phyloP scores from a whole-genome alignment of 2,329 filamentous ascomycete genomes.

The Colletotrichum orchidophilum region DNA sequence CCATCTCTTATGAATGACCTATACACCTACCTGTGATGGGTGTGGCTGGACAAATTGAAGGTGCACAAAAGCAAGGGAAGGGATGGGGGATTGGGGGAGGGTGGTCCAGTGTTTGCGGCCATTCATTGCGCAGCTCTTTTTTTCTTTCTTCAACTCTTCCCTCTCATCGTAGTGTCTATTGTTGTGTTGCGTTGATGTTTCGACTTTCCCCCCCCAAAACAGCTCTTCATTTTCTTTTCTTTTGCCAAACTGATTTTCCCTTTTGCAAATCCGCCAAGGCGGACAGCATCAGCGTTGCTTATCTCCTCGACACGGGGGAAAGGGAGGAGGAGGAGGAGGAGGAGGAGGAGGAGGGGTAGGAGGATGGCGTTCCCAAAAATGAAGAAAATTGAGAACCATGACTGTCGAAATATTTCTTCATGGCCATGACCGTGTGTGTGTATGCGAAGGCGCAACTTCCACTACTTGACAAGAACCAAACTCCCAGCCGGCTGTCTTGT shows the following conservation, averaged over 20 bases:
- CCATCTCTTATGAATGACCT: background rate
- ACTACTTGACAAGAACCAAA: too few species aligned
- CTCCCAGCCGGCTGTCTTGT: too few species aligned
- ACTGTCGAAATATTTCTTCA: background rate
- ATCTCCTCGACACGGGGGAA: background rate
- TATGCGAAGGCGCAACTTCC: too few species aligned
- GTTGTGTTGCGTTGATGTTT: background rate
- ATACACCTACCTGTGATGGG: too few species aligned
- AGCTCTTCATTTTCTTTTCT: too few species aligned
- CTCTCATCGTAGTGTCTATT: background rate
- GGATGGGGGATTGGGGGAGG: background rate
- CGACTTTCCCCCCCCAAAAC: background rate
- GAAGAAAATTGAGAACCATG: slow-evolving; percentile 16
- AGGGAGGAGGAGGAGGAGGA: background rate
- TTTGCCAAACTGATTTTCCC: background rate
- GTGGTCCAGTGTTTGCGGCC: background rate
- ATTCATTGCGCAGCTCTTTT: background rate
- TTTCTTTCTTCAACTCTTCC: background rate
- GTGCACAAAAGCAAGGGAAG: background rate
- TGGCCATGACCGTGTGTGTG: too few species aligned
- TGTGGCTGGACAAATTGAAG: background rate
- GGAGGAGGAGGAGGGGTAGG: background rate
- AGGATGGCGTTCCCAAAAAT: slow-evolving; percentile 7
- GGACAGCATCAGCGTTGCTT: slow-evolving; percentile 34
- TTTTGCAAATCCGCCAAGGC: background rate